Percentiles rank a stretch among this genome's conserved stretches.
These are phyloP conservation scores for Diversispora epigaea DNA, from an alignment of 192 early-diverging fungal species.

Conservation along the genomic window DNA sequence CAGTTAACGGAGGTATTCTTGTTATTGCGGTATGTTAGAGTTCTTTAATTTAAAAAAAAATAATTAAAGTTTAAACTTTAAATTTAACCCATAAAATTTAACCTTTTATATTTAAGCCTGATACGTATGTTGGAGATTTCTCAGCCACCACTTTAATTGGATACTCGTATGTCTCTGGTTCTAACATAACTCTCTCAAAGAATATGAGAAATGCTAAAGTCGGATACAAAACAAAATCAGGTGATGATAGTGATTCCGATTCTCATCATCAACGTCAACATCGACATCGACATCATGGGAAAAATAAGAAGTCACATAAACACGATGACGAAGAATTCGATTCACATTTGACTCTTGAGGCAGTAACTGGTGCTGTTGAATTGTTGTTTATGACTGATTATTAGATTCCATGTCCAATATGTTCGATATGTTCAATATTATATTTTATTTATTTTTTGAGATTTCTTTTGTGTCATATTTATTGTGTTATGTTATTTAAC, in stretches of 20 bases:
- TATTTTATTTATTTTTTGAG: too few relatives aligned
- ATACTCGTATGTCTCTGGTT: conserved; percentile 13
- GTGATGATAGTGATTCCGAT: neutral
- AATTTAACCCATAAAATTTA: neutral
- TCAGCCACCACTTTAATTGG: conserved; percentile 4
- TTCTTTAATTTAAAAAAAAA: neutral
- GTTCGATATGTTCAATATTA: too few relatives aligned
- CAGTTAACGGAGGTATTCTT: conserved; percentile 28
- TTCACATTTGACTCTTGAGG: neutral
- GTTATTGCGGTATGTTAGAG: neutral
- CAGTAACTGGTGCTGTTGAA: conserved; percentile 30
- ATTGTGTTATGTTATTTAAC: too few relatives aligned
- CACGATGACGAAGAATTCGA: neutral
- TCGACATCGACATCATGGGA: neutral
- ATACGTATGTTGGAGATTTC: conserved; percentile 21
- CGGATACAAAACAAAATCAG: conserved; percentile 13
- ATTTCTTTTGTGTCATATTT: too few relatives aligned
- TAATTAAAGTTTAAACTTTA: neutral
- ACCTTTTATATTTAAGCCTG: conserved; percentile 1
- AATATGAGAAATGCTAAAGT: conserved; percentile 18
- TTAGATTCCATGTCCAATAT: too few relatives aligned
- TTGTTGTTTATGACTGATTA: neutral
- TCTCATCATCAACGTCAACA: neutral
- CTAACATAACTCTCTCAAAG: neutral
- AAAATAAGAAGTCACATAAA: neutral